Conservation (phyloP, 2,329 filamentous ascomycete species). For the Colletotrichum euphorbiae region DNA sequence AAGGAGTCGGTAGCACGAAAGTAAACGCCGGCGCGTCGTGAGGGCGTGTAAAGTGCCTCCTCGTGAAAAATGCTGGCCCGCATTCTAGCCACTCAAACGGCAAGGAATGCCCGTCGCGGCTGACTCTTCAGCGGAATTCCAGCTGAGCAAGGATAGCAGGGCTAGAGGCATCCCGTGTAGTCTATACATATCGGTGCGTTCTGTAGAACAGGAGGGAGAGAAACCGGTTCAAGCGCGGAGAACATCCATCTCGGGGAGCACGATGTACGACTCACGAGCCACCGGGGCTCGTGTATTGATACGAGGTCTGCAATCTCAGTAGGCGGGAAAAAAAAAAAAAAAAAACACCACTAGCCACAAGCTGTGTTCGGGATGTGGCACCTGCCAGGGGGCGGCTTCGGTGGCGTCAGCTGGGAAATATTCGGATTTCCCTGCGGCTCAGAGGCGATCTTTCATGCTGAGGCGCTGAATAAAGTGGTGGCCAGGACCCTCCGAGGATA, state of each 20-base stretch:
- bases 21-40: constrained; percentile 18
- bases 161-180: constrained; percentile 32
- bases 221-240: constrained; percentile 16
- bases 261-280: constrained; percentile 36
- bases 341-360: constrained; percentile 26
- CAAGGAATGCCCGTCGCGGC: constrained; percentile 34
- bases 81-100: constrained; percentile 16
- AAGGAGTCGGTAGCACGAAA: constrained; percentile 5
- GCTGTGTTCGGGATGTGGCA: constrained; percentile 17
- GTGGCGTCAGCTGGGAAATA: constrained; percentile 29
- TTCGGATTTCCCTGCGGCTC: constrained; percentile 36
- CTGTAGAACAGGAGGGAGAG: constrained; percentile 12
- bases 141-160: constrained; percentile 32
- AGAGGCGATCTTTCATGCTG: constrained; percentile 39
- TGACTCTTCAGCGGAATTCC: constrained; percentile 20
- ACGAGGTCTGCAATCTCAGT: constrained; percentile 23
- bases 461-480: constrained; percentile 12
- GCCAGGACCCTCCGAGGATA: constrained; percentile 15
- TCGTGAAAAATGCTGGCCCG: constrained; percentile 32
- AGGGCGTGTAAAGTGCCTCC: constrained; percentile 29
- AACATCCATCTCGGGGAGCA: constrained; percentile 19
- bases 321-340: constrained; percentile 25
- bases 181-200: constrained; percentile 16
- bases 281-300: constrained; percentile 13
- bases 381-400: constrained; percentile 20